phyloP scores from a whole-genome alignment of 2,329 filamentous ascomycete species.

The Penicillium occitanis region DNA sequence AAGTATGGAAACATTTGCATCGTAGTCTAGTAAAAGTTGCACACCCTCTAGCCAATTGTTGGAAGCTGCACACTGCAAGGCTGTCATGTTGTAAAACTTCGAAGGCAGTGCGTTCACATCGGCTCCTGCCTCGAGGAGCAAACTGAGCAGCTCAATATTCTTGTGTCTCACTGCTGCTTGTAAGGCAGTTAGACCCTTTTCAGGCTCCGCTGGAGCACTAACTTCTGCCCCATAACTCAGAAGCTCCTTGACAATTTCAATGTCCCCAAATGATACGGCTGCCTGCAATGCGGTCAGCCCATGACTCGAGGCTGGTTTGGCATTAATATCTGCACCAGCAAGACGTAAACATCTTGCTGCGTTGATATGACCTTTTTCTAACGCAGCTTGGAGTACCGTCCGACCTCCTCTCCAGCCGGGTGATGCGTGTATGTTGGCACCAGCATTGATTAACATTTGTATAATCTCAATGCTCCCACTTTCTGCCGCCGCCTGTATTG shows the following conservation, averaged over 20 bases:
- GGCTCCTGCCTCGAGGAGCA: not conserved
- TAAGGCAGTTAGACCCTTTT: not conserved
- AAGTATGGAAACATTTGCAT: not conserved
- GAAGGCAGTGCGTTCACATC: not conserved
- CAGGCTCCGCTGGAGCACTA: slow-evolving; percentile 18
- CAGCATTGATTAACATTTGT: slow-evolving; percentile 5
- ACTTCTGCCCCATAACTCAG: slow-evolving; percentile 22
- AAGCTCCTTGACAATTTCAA: not conserved
- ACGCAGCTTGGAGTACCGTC: slow-evolving; percentile 26
- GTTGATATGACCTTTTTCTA: slow-evolving; percentile 4
- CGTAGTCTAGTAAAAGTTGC: not conserved
- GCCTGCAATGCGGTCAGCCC: slow-evolving; percentile 9
- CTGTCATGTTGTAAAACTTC: not conserved
- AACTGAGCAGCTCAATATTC: not conserved
- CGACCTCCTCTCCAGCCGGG: slow-evolving; percentile 3
- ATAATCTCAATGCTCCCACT: not conserved
- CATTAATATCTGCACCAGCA: slow-evolving; percentile 2
- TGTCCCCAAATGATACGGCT: not conserved
- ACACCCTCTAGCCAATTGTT: not conserved
- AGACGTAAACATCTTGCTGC: not conserved
- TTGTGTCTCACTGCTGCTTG: not conserved
- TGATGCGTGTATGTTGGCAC: slow-evolving; percentile 24
- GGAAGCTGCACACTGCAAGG: not conserved
- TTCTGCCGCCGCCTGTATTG: slow-evolving; percentile 7
- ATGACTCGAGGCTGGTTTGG: not conserved